Evolutionary conservation across 164 flowering plant species (phyloP).

Genomic region (Vitis cinerea): DNA sequence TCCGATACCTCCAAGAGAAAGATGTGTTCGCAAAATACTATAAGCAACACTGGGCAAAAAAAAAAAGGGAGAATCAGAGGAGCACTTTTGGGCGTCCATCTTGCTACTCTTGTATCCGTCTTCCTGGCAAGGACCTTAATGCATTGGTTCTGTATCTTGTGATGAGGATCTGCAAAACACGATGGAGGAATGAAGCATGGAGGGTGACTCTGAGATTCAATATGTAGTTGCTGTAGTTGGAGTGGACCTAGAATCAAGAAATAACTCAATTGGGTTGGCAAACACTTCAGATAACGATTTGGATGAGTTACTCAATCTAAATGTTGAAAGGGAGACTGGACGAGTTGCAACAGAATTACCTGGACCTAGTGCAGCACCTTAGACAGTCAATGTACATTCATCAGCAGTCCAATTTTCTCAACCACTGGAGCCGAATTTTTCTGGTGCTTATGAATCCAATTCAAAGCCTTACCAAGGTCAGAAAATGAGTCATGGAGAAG

Average conservation of each 20-base stretch:
- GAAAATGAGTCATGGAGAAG: conserved; percentile 3
- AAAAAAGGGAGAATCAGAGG: not conserved
- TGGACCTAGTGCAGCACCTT: conserved; percentile 23
- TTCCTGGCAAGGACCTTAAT: conserved; percentile 96
- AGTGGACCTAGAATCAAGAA: too few species aligned
- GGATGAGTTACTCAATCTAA: conserved; percentile 58
- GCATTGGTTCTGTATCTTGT: conserved; percentile 71
- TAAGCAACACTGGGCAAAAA: conserved; percentile 11
- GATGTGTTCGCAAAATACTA: conserved; percentile 15
- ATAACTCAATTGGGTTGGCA: conserved; percentile 23
- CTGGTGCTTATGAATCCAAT: too few species aligned
- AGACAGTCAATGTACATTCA: conserved; percentile 21
- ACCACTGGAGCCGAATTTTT: too few species aligned
- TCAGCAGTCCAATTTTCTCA: too few species aligned
- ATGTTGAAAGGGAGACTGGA: conserved; percentile 35
- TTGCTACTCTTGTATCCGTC: conserved; percentile 7
- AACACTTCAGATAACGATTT: conserved; percentile 52
- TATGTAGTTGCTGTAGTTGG: too few species aligned
- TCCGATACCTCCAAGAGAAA: conserved; percentile 13
- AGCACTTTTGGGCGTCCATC: too few species aligned
- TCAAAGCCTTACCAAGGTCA: too few species aligned
- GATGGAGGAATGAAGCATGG: too few species aligned
- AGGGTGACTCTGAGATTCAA: too few species aligned
- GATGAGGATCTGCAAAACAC: too few species aligned
- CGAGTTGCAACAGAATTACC: conserved; percentile 19